Evolutionary conservation across 2,329 filamentous ascomycete species (phyloP).

Genomic region (Mycosphaerella sp.): DNA sequence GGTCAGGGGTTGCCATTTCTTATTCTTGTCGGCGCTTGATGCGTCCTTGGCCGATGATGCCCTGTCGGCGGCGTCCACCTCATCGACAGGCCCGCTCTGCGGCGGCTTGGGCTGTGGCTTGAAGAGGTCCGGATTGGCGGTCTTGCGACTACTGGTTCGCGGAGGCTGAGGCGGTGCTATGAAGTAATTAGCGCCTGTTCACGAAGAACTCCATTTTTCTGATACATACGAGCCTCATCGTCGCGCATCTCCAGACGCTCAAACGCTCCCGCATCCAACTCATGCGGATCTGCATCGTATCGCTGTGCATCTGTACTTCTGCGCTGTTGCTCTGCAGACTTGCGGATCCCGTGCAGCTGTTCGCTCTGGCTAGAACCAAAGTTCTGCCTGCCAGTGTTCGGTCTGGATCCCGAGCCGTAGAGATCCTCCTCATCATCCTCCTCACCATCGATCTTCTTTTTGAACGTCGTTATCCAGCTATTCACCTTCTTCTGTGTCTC

Average conservation of each 20-base stretch:
- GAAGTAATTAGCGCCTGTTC: slow-evolving; percentile 21
- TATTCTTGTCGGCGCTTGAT: slow-evolving; percentile 54
- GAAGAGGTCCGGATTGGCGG: slow-evolving; percentile 74
- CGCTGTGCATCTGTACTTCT: slow-evolving; percentile 82
- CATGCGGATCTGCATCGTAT: slow-evolving; percentile 89
- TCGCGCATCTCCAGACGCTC: slow-evolving; percentile 57
- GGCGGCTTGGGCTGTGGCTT: slow-evolving; percentile 56
- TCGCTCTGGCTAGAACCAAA: slow-evolving; percentile 33
- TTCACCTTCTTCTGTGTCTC: slow-evolving; percentile 94
- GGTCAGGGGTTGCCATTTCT: slow-evolving; percentile 96
- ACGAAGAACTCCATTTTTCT: background rate
- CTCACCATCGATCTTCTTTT: slow-evolving; percentile 89
- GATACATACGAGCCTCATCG: slow-evolving; percentile 46
- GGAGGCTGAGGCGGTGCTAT: slow-evolving; percentile 45
- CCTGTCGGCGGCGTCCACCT: slow-evolving; percentile 69
- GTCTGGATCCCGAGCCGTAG: slow-evolving; percentile 33
- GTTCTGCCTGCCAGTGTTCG: slow-evolving; percentile 32
- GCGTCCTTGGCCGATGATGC: slow-evolving; percentile 16
- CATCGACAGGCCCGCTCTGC: slow-evolving; percentile 61
- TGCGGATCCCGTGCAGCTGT: slow-evolving; percentile 37
- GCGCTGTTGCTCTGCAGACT: slow-evolving; percentile 31
- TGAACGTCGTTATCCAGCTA: slow-evolving; percentile 82
- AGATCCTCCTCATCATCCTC: slow-evolving; percentile 63
- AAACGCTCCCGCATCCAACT: slow-evolving; percentile 80
- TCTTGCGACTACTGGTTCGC: slow-evolving; percentile 56